Conservation (phyloP, 2,329 filamentous ascomycete species). For the Zymoseptoria ardabiliae region DNA sequence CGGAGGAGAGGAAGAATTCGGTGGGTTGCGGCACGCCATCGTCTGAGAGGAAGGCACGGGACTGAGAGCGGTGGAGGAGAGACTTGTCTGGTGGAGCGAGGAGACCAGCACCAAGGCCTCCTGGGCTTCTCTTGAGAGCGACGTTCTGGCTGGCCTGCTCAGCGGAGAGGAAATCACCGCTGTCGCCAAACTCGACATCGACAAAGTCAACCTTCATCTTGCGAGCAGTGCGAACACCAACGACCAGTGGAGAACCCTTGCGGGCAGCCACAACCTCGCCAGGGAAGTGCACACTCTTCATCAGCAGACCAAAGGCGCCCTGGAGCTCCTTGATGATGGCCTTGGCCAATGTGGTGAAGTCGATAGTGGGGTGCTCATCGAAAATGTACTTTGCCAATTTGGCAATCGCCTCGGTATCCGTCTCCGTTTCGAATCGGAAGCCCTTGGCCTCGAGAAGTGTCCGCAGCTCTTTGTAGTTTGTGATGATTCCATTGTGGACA, state of each 20-base stretch:
- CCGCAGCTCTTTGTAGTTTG: conserved; percentile 99
- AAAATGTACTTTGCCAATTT: conserved; percentile 98
- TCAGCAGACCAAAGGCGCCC: conserved; percentile 90
- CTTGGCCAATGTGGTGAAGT: conserved; percentile 95
- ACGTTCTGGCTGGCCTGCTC: conserved; percentile 95
- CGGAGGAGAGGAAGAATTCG: conserved; percentile 98
- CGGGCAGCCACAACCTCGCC: conserved; percentile 96
- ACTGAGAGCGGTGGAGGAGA: conserved; percentile 95
- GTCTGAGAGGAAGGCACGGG: conserved; percentile 96
- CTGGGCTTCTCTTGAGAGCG: conserved; percentile 74
- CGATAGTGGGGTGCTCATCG: conserved; percentile 86
- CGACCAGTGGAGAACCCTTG: conserved; percentile 95
- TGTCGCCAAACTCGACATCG: conserved; percentile 93
- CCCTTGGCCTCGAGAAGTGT: conserved; percentile 87
- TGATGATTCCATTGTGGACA: conserved; percentile 99
- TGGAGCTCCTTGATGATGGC: conserved; percentile 97
- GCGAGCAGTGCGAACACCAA: conserved; percentile 92
- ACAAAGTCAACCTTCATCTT: conserved; percentile 99
- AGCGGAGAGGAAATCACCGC: conserved; percentile 71
- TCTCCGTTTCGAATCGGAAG: conserved; percentile 98
- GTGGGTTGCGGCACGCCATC: conserved; percentile 96
- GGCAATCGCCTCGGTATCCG: conserved; percentile 97
- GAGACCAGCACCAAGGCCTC: conserved; percentile 54
- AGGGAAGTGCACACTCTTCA: conserved; percentile 98
- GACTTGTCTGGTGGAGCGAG: conserved; percentile 94